A percentile compares a stretch with the other conserved stretches of the same genome.
Evolutionary conservation across 2,329 filamentous ascomycete genomes (phyloP).

Genomic region (Claviceps purpurea): DNA sequence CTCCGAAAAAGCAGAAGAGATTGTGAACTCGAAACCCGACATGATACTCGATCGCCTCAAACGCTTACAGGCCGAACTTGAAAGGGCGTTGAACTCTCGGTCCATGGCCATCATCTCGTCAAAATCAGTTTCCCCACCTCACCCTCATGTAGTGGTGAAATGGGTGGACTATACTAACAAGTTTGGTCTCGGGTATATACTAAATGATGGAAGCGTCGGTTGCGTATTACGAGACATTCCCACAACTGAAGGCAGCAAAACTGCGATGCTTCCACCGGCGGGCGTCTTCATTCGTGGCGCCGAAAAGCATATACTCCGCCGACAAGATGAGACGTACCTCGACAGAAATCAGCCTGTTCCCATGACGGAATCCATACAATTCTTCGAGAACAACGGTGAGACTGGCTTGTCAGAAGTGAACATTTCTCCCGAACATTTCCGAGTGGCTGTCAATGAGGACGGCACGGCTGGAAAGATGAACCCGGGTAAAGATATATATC

Average conservation of each 20-base stretch:
- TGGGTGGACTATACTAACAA: conserved; percentile 88
- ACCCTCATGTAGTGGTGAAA: conserved; percentile 56
- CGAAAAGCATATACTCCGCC: conserved; percentile 54
- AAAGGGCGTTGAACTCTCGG: conserved; percentile 49
- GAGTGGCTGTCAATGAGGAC: conserved; percentile 40
- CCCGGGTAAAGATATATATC: conserved; percentile 49
- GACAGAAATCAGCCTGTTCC: conserved; percentile 51
- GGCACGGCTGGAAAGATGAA: conserved; percentile 47
- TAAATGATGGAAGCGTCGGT: conserved; percentile 70
- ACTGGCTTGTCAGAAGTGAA: conserved; percentile 49
- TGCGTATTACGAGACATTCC: conserved; percentile 50
- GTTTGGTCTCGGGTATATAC: conserved; percentile 70
- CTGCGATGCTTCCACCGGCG: conserved; percentile 49
- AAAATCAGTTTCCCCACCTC: conserved; percentile 37
- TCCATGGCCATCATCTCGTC: conserved; percentile 47
- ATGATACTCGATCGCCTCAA: conserved; percentile 41
- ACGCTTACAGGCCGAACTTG: conserved; percentile 45
- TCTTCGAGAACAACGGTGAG: conserved; percentile 59
- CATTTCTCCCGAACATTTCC: conserved; percentile 50
- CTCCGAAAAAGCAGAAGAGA: conserved; percentile 33
- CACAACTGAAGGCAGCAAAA: conserved; percentile 34
- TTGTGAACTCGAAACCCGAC: conserved; percentile 44
- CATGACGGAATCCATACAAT: conserved; percentile 50
- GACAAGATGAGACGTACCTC: conserved; percentile 38
- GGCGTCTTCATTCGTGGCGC: conserved; percentile 60